A percentile compares a stretch with the other conserved stretches of the same genome.
Conservation (phyloP, 805 yeast genomes). For the Saccharomycopsis oosterbeekiorum region DNA sequence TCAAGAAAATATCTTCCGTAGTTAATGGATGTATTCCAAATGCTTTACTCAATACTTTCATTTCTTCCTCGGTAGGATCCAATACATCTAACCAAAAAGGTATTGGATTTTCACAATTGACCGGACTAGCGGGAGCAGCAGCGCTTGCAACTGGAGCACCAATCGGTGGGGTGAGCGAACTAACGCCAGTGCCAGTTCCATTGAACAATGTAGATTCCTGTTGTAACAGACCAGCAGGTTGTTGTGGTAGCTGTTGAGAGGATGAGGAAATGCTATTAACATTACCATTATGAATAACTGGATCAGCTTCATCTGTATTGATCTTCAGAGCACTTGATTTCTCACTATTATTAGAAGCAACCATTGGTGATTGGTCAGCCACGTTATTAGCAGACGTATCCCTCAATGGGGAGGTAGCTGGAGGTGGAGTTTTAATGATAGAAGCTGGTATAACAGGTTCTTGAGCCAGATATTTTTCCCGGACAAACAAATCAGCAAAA, state of each 20-base stretch:
- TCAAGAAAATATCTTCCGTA: slow-evolving; percentile 86
- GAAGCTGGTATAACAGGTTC: slow-evolving; percentile 16
- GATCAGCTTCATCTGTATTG: not conserved
- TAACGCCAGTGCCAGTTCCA: not conserved
- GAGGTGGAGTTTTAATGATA: slow-evolving; percentile 12
- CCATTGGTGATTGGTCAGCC: slow-evolving; percentile 3
- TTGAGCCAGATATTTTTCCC: slow-evolving; percentile 27
- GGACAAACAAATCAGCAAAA: slow-evolving; percentile 55
- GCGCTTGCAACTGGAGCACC: not conserved
- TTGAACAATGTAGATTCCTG: not conserved
- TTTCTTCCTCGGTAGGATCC: slow-evolving; percentile 93
- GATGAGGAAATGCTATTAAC: not conserved
- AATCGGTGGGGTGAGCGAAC: not conserved
- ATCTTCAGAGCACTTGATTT: not conserved
- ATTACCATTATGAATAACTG: not conserved
- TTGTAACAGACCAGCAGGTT: not conserved
- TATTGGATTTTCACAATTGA: slow-evolving; percentile 29
- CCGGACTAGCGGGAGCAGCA: slow-evolving; percentile 10
- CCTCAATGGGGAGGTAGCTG: slow-evolving; percentile 10
- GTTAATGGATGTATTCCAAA: slow-evolving; percentile 95
- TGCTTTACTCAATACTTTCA: slow-evolving; percentile 82
- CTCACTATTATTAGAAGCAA: not conserved
- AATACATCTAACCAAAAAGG: slow-evolving; percentile 93
- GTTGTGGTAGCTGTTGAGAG: not conserved
- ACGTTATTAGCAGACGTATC: slow-evolving; percentile 1